Conservation (phyloP, 257 asterid species). For the Ilex aquifolium region DNA sequence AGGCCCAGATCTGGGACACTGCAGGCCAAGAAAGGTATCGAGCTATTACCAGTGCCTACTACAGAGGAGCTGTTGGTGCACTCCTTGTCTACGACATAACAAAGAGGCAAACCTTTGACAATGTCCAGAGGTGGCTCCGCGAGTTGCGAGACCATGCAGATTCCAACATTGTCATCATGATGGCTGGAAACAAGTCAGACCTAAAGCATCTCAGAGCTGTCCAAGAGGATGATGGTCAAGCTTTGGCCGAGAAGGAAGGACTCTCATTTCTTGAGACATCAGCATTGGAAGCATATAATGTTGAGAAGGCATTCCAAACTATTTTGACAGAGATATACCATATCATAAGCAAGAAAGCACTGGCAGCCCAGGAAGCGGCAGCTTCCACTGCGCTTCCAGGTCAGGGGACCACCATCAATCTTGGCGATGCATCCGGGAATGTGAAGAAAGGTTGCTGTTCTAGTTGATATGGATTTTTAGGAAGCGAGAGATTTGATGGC, state of each 20-base stretch:
- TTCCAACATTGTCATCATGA: conserved; percentile 74
- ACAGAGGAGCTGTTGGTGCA: conserved; percentile 85
- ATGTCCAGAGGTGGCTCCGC: conserved; percentile 75
- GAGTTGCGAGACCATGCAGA: conserved; percentile 81
- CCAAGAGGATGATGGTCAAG: conserved; percentile 56
- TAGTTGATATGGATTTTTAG: conserved; percentile 28
- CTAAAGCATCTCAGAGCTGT: conserved; percentile 72
- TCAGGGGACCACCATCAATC: conserved; percentile 67
- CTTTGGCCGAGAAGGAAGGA: conserved; percentile 76
- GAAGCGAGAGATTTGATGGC: conserved; percentile 13
- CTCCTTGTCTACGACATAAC: conserved; percentile 77
- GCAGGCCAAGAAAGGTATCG: conserved; percentile 87
- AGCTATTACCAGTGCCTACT: conserved; percentile 79
- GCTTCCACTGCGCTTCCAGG: conserved; percentile 45
- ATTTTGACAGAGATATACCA: conserved; percentile 61
- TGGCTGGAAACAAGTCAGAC: conserved; percentile 81
- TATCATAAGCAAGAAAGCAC: conserved; percentile 74
- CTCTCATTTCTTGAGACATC: conserved; percentile 79
- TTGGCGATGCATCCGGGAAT: conserved; percentile 42
- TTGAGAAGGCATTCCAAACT: conserved; percentile 72
- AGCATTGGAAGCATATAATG: conserved; percentile 59
- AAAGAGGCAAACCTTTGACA: conserved; percentile 71
- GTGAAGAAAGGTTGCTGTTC: conserved; percentile 66
- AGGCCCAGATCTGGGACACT: conserved; percentile 87
- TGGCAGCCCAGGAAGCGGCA: conserved; percentile 79